phyloP scores from a whole-genome alignment of 805 yeast genomes.

The Schwanniomyces occidentalis region DNA sequence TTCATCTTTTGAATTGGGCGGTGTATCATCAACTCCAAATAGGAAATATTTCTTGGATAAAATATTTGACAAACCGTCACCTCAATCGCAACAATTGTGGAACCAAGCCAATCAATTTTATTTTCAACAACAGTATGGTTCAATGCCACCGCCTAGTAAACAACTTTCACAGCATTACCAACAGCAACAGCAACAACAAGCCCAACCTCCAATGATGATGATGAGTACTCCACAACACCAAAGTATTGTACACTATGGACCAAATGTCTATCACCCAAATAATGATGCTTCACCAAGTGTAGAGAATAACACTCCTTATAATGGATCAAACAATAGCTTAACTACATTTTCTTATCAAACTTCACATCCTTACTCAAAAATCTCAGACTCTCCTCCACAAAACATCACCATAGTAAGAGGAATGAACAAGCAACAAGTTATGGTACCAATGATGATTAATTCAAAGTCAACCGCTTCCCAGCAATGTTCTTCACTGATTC shows the following conservation, averaged over 20 bases:
- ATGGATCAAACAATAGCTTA: conserved; percentile 9
- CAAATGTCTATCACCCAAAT: conserved; percentile 14
- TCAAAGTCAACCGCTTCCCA: no score
- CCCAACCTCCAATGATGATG: conserved; percentile 25
- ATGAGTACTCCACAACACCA: conserved; percentile 48
- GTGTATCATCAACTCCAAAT: conserved; percentile 40
- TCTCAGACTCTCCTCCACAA: no score
- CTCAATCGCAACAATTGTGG: conserved; percentile 20
- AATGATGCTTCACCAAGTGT: conserved; percentile 16
- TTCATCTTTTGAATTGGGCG: conserved; percentile 40
- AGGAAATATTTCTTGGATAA: conserved; percentile 40
- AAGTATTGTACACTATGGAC: conserved; percentile 23
- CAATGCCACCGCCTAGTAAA: conserved; percentile 33
- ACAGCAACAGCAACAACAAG: conserved; percentile 13
- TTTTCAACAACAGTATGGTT: conserved; percentile 15
- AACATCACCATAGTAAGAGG: no score
- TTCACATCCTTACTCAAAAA: no score
- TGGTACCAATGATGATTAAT: no score
- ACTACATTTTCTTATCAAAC: conserved; percentile 13
- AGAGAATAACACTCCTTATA: no score
- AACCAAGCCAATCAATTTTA: conserved; percentile 17
- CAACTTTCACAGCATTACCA: conserved; percentile 8
- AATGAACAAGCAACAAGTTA: no score
- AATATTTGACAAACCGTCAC: conserved; percentile 41
- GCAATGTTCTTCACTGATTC: no score